Conservation (phyloP, 2,329 filamentous ascomycete genomes). For the Penicillium sp. region DNA sequence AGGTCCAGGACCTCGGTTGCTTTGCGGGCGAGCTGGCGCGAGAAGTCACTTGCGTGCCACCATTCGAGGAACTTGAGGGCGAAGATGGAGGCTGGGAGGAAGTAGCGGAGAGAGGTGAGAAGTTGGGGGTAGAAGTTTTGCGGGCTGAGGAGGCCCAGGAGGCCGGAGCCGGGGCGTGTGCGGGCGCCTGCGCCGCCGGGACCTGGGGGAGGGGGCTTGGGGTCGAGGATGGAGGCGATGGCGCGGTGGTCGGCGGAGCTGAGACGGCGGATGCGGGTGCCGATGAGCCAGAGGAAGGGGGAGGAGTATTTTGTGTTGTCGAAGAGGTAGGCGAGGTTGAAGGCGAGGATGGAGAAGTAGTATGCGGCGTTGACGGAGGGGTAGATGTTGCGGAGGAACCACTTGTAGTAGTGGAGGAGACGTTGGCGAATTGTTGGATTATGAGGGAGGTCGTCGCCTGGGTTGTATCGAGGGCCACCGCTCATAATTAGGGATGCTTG, state of each 20-base stretch:
- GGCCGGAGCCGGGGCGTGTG: conserved; percentile 32
- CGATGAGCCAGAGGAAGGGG: conserved; percentile 85
- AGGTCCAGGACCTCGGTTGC: conserved; percentile 79
- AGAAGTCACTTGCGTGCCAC: conserved; percentile 98
- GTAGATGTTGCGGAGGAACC: conserved; percentile 82
- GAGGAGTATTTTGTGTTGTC: conserved; percentile 81
- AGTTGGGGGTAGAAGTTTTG: conserved; percentile 60
- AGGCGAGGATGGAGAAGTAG: conserved; percentile 76
- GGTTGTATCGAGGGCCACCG: conserved; percentile 46
- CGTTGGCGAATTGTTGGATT: conserved; percentile 65
- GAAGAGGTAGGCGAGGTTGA: conserved; percentile 90
- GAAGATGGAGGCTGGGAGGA: conserved; percentile 88
- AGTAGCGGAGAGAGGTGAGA: conserved; percentile 66
- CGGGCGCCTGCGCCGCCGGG: too few relatives aligned
- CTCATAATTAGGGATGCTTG: conserved; percentile 49
- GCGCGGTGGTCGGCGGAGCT: conserved; percentile 73
- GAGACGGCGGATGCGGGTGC: conserved; percentile 75
- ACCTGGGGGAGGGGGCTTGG: too few relatives aligned
- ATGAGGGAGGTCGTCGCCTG: conserved; percentile 56
- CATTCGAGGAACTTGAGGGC: conserved; percentile 96
- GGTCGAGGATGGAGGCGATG: conserved; percentile 57
- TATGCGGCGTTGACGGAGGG: conserved; percentile 90
- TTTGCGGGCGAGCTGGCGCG: conserved; percentile 76
- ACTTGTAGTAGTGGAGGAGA: conserved; percentile 73
- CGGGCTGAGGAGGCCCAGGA: conserved; percentile 58